Percentiles rank a stretch among this genome's conserved stretches.
phyloP scores from a whole-genome alignment of 441 rosid species.

The Kokia cookei region DNA sequence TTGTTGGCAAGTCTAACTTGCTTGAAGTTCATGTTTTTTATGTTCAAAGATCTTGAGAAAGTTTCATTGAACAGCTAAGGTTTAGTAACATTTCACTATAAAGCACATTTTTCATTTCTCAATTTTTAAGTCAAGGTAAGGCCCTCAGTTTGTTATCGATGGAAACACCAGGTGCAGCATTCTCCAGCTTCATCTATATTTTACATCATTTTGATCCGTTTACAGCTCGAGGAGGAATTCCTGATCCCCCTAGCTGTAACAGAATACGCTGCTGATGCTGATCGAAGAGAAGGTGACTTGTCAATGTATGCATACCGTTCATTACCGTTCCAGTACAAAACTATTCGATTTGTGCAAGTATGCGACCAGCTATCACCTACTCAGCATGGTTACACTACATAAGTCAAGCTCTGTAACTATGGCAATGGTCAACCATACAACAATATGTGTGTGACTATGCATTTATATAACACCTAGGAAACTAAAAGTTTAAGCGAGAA shows the following conservation, averaged over 20 bases:
- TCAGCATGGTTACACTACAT: constrained; percentile 11
- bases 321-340: constrained; percentile 82
- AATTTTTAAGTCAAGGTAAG: background rate
- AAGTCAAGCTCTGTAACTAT: constrained; percentile 1
- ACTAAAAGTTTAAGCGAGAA: background rate
- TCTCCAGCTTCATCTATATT: background rate
- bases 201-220: constrained; percentile 63
- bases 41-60: too few species aligned
- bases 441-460: background rate
- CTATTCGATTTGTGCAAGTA: constrained; percentile 78
- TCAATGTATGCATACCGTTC: constrained; percentile 74
- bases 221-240: constrained; percentile 49
- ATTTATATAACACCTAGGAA: background rate
- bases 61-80: too few species aligned
- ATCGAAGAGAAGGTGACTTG: constrained; percentile 82
- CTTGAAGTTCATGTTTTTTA: too few species aligned
- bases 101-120: too few species aligned
- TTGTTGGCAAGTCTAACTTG: too few species aligned
- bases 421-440: background rate
- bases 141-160: background rate
- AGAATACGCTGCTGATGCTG: constrained; percentile 77
- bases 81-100: too few species aligned
- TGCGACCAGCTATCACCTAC: constrained; percentile 98
- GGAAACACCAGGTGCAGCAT: background rate
- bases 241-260: constrained; percentile 66